Evolutionary conservation across 2,329 filamentous ascomycete species (phyloP).

Genomic region (Pseudogymnoascus sp.): DNA sequence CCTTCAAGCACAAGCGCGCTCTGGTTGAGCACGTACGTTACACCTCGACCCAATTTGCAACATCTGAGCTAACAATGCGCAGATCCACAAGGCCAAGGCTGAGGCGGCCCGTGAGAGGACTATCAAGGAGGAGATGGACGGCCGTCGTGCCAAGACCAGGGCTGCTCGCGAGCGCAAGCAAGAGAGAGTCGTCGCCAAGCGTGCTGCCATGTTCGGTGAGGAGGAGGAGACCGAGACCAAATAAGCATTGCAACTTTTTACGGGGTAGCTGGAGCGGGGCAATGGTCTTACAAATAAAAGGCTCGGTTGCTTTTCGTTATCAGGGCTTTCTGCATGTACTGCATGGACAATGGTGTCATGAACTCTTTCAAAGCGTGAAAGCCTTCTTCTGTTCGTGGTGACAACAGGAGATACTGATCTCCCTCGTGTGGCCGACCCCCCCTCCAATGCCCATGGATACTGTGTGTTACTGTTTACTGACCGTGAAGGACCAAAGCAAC

Average conservation of each 20-base stretch:
- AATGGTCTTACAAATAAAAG: slow-evolving; percentile 25
- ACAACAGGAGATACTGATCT: slow-evolving; percentile 4
- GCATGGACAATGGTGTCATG: slow-evolving; percentile 30
- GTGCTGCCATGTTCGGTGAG: slow-evolving; percentile 73
- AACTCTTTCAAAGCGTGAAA: slow-evolving; percentile 10
- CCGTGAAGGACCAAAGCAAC: not conserved
- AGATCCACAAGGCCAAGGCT: slow-evolving; percentile 99
- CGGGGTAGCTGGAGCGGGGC: slow-evolving; percentile 25
- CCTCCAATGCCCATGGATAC: not conserved
- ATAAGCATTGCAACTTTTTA: slow-evolving; percentile 20
- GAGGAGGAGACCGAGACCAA: slow-evolving; percentile 39
- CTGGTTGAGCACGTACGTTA: slow-evolving; percentile 98
- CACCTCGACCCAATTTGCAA: slow-evolving; percentile 14
- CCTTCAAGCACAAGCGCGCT: slow-evolving; percentile 99
- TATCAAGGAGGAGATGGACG: slow-evolving; percentile 99
- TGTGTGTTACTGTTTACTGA: not conserved
- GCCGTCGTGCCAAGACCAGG: slow-evolving; percentile 99
- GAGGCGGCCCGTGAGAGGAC: slow-evolving; percentile 94
- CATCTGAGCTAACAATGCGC: slow-evolving; percentile 26
- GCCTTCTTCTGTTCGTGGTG: slow-evolving; percentile 3
- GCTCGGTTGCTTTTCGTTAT: slow-evolving; percentile 27
- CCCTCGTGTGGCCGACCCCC: not conserved
- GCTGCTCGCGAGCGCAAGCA: slow-evolving; percentile 97
- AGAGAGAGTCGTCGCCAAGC: slow-evolving; percentile 87
- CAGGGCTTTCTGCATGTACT: slow-evolving; percentile 28